These are phyloP conservation scores for Cyclotella atomus DNA, from an alignment of 108 stramenopile species.

Conservation along the genomic window DNA sequence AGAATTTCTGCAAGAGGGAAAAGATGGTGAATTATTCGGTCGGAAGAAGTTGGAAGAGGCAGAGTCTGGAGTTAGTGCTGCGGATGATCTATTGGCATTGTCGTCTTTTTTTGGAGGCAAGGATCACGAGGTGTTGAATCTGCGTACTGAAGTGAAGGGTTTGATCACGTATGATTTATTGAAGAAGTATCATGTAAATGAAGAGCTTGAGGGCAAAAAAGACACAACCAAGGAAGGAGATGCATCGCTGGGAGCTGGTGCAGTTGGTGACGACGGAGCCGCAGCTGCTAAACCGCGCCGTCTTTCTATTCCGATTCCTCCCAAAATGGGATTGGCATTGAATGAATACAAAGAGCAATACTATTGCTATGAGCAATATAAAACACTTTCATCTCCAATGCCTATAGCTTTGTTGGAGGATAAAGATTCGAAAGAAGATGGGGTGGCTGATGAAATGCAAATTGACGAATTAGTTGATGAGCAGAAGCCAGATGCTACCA, in stretches of 20 bases:
- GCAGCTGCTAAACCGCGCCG: background rate
- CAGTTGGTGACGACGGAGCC: background rate
- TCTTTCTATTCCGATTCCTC: background rate
- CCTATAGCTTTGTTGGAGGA: too few relatives aligned
- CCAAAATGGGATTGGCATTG: background rate
- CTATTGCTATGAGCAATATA: background rate
- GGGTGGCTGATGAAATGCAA: too few relatives aligned
- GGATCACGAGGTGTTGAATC: background rate
- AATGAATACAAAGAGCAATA: background rate
- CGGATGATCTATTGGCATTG: conserved; percentile 30
- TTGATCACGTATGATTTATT: background rate
- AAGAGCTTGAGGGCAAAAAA: background rate
- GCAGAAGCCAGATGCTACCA: too few relatives aligned
- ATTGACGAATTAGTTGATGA: too few relatives aligned
- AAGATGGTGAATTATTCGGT: conserved; percentile 51
- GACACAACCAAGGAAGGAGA: background rate
- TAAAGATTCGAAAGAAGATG: too few relatives aligned
- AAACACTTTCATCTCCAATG: background rate
- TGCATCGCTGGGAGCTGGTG: background rate
- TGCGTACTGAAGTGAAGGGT: background rate
- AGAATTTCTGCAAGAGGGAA: conserved; percentile 42
- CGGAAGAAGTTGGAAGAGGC: background rate
- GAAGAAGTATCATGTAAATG: background rate
- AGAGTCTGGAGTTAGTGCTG: background rate
- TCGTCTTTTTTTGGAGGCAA: conserved; percentile 41